Percentiles rank a stretch among this genome's conserved stretches.
These are phyloP conservation scores for Candida peoriensis DNA, from an alignment of 805 yeast genomes.

Conservation along the genomic window DNA sequence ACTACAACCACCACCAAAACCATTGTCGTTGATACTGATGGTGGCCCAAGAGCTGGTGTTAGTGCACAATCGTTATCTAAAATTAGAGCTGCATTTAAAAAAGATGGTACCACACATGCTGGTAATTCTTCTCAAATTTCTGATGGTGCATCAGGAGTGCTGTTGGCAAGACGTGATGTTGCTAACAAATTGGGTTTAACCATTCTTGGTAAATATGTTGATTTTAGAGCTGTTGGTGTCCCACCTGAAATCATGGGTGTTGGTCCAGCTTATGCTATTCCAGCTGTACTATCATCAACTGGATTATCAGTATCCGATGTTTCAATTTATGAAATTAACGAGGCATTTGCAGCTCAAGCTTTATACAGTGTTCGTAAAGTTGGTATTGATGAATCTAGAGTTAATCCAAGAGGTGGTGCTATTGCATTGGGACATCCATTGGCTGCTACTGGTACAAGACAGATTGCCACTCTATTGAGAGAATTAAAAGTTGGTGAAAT, in stretches of 20 bases:
- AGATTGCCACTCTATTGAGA: slow-evolving; percentile 80
- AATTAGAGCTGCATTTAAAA: slow-evolving; percentile 82
- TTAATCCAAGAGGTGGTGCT: slow-evolving; percentile 94
- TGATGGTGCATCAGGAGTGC: slow-evolving; percentile 92
- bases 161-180: slow-evolving; percentile 77
- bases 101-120: slow-evolving; percentile 80
- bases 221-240: slow-evolving; percentile 80
- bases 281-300: slow-evolving; percentile 61
- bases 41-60: slow-evolving; percentile 87
- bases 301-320: slow-evolving; percentile 63
- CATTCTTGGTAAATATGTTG: slow-evolving; percentile 74
- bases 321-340: slow-evolving; percentile 81
- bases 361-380: slow-evolving; percentile 63
- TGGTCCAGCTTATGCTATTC: slow-evolving; percentile 96
- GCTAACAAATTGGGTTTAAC: slow-evolving; percentile 73
- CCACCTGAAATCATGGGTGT: slow-evolving; percentile 98
- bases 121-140: slow-evolving; percentile 96
- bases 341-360: slow-evolving; percentile 96
- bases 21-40: slow-evolving; percentile 59
- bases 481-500: slow-evolving; percentile 75
- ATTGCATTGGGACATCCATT: slow-evolving; percentile 94
- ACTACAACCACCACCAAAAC: slow-evolving; percentile 18
- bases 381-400: slow-evolving; percentile 63
- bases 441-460: slow-evolving; percentile 90
- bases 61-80: slow-evolving; percentile 71